A percentile compares a stretch with the other conserved stretches of the same genome.
phyloP scores from a whole-genome alignment of 495 filamentous ascomycete species.

The Penicillium alfredii region DNA sequence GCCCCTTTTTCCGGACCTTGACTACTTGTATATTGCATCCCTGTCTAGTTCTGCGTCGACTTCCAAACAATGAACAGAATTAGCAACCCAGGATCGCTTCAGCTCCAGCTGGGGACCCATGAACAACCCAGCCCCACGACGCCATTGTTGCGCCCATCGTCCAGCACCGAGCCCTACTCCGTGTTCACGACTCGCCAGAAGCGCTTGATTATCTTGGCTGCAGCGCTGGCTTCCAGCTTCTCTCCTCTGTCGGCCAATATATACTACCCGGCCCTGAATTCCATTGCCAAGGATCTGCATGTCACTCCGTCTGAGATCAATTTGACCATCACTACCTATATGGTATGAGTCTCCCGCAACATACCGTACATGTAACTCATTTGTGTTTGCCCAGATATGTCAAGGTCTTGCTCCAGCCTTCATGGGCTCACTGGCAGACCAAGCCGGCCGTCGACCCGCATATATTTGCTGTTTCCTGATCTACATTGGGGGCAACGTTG shows the following conservation, averaged over 20 bases:
- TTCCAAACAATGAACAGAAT: too few relatives aligned
- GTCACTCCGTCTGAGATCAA: slow-evolving; percentile 40
- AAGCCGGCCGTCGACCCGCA: slow-evolving; percentile 42
- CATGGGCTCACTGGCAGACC: slow-evolving; percentile 45
- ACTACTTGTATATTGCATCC: too few relatives aligned
- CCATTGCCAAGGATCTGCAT: slow-evolving; percentile 32
- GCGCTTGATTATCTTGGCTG: slow-evolving; percentile 22
- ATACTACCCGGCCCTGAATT: slow-evolving; percentile 44
- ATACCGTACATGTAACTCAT: background rate
- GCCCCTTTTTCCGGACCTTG: too few relatives aligned
- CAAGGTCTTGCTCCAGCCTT: slow-evolving; percentile 48
- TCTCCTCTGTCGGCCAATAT: slow-evolving; percentile 42
- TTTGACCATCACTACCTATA: slow-evolving; percentile 47
- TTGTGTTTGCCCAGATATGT: slow-evolving; percentile 28
- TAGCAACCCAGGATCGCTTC: background rate
- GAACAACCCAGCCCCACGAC: slow-evolving; percentile 14
- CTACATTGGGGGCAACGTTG: slow-evolving; percentile 44
- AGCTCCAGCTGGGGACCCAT: background rate
- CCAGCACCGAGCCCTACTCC: slow-evolving; percentile 11
- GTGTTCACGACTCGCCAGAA: slow-evolving; percentile 23
- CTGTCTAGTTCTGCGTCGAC: too few relatives aligned
- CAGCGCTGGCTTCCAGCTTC: slow-evolving; percentile 29
- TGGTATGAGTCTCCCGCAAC: slow-evolving; percentile 23
- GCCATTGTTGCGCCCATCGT: slow-evolving; percentile 7
- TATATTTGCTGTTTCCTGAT: slow-evolving; percentile 43